Base-by-base conservation (phyloP, 2,329 filamentous ascomycete genomes). In the Colletotrichum theobromicola region DNA sequence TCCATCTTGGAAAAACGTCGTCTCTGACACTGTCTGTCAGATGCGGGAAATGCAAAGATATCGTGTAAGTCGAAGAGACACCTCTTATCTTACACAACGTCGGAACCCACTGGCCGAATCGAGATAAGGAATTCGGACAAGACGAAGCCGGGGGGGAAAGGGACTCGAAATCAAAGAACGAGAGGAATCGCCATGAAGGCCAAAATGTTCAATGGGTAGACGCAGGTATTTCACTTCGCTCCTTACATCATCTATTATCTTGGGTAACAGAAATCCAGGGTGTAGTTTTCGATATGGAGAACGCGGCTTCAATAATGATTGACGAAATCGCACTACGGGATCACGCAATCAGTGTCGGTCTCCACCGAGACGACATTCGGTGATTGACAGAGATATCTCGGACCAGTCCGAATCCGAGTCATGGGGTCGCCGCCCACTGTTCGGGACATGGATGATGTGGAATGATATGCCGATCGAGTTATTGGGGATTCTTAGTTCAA, bases 251-350 rank as follows among this genome's bases (percentile, higher is more conserved):
- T 61, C 37, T 26, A 68, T 24, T 46, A 28, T 68, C 66, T 61
- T 68, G 66, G 16, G 66, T 68, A 68, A 68, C 35, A 18, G 55
- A 68, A 68, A 61, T 26, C 37, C 10, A 15, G 35, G 53, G 13
- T 21, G 42, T 32, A 15, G 68, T 67, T 35, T 21, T 67, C 26
- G 72, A 62, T 67, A 74, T 72, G 62, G 68, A 67, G 55, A 72
- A 28, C 21, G 9, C 42, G n/a, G 37, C 28, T 57, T 62, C 18
- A 57, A 30, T 7, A 18, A 15, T 58, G 42, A 72, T 67, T 74
- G 72, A 74, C 72, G 72, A 61, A 71, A 74, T 74, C 68, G 30
- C 21, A 26, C 42, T 67, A 30, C 30, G 21, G 42, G 50, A 74
- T 74, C 62, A 74, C 72, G 72, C 72, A 67, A 74, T 72, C 62